Conservation (phyloP, 1,284 basidiomycete genomes). For the Cutaneotrichosporon sp. region DNA sequence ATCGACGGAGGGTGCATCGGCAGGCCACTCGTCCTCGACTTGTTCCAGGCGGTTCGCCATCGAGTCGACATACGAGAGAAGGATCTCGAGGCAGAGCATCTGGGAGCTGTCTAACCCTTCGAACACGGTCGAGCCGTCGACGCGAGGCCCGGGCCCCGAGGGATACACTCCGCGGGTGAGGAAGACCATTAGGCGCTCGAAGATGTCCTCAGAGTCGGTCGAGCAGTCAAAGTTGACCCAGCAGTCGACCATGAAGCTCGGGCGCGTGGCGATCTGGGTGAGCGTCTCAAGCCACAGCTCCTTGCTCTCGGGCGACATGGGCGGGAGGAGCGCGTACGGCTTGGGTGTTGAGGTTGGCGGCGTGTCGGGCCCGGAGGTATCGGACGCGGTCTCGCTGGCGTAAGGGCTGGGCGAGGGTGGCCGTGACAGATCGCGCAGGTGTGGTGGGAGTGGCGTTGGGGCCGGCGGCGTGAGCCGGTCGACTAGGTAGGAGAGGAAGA, state of each 20-base stretch:
- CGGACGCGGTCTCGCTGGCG: slow-evolving; percentile 22
- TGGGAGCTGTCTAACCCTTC: slow-evolving; percentile 73
- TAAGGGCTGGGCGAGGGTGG: slow-evolving; percentile 59
- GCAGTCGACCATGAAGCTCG: slow-evolving; percentile 83
- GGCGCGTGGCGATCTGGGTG: slow-evolving; percentile 70
- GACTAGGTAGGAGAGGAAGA: slow-evolving; percentile 89
- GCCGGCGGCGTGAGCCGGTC: slow-evolving; percentile 74
- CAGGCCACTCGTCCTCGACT: slow-evolving; percentile 65
- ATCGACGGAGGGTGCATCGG: slow-evolving; percentile 59
- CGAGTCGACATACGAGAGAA: slow-evolving; percentile 81
- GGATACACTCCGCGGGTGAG: slow-evolving; percentile 83
- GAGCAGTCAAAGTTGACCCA: slow-evolving; percentile 98
- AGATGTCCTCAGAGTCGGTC: slow-evolving; percentile 92
- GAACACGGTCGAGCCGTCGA: slow-evolving; percentile 50
- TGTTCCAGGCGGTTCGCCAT: slow-evolving; percentile 78
- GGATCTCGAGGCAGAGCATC: slow-evolving; percentile 81
- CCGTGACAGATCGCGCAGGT: slow-evolving; percentile 48
- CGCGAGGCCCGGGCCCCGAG: slow-evolving; percentile 43
- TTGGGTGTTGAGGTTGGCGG: slow-evolving; percentile 36
- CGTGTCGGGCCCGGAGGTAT: slow-evolving; percentile 19
- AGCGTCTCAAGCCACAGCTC: slow-evolving; percentile 89
- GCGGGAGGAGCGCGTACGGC: slow-evolving; percentile 51
- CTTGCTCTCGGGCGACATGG: slow-evolving; percentile 81
- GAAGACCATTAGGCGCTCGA: slow-evolving; percentile 87
- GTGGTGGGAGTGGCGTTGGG: slow-evolving; percentile 40